Percentiles rank a stretch among this genome's conserved stretches.
Conservation (phyloP, 768 basidiomycete genomes). For the Amanita brunnescens region DNA sequence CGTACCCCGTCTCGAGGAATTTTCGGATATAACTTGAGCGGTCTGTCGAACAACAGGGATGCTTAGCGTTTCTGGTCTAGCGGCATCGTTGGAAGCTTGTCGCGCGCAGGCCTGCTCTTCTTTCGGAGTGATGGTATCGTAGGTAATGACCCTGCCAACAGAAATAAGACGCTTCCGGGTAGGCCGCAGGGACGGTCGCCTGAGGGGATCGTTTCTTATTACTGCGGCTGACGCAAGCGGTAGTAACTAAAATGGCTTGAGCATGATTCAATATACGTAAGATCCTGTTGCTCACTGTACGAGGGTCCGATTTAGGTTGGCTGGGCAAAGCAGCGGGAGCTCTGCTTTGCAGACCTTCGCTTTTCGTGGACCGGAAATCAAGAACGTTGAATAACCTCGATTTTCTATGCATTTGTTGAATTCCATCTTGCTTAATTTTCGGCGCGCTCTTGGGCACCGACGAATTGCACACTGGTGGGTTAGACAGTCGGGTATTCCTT, state of each 20-base stretch:
- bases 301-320: not conserved
- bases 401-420: not conserved
- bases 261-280: not conserved
- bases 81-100: too few relatives aligned
- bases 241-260: not conserved
- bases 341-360: conserved; percentile 1
- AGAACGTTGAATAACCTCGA: not conserved
- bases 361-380: not conserved
- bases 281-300: not conserved
- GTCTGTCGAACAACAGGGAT: not conserved
- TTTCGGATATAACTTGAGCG: not conserved
- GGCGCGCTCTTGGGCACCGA: not conserved
- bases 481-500: not conserved
- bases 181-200: not conserved
- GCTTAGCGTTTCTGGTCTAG: not conserved
- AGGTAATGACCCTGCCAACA: not conserved
- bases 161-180: not conserved
- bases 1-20: not conserved
- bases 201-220: not conserved
- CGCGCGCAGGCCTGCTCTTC: not conserved
- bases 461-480: not conserved
- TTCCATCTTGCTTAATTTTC: not conserved
- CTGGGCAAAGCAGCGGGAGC: not conserved
- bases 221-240: conserved; percentile 1
- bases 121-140: not conserved